These are phyloP conservation scores for Candida xyloterini DNA, from an alignment of 805 yeast genomes.

Conservation along the genomic window DNA sequence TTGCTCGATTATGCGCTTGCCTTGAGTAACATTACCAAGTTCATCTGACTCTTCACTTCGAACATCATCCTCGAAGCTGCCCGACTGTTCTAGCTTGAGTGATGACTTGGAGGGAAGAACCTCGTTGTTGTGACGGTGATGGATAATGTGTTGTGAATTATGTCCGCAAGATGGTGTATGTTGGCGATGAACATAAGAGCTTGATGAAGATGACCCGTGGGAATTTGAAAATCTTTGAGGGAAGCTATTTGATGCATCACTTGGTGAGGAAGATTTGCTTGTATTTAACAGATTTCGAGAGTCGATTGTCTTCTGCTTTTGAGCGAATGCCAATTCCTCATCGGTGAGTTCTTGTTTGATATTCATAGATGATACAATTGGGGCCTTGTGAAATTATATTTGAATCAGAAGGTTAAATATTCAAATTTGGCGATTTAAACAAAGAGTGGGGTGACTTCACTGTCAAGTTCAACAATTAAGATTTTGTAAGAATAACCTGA, in stretches of 20 bases:
- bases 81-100: constrained; percentile 4
- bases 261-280: neutral
- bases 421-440: neutral
- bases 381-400: neutral
- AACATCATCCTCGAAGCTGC: constrained; percentile 1
- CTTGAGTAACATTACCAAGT: neutral
- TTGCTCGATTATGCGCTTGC: constrained; percentile 40
- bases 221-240: neutral
- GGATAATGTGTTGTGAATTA: constrained; percentile 21
- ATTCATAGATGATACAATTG: neutral
- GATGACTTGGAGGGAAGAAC: constrained; percentile 11
- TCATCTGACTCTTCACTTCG: constrained; percentile 1
- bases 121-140: constrained; percentile 15
- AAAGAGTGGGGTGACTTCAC: constrained; percentile 4
- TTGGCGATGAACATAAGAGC: constrained; percentile 22
- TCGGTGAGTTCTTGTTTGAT: constrained; percentile 3
- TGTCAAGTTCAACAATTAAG: too few species aligned
- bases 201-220: constrained; percentile 4
- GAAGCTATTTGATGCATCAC: neutral
- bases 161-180: constrained; percentile 23
- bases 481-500: too few species aligned
- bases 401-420: neutral
- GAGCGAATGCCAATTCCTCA: neutral
- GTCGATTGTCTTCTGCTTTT: neutral
- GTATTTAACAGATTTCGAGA: neutral